These are phyloP conservation scores for Penicillium paneum DNA, from an alignment of 2,329 filamentous ascomycete genomes.

Conservation along the genomic window DNA sequence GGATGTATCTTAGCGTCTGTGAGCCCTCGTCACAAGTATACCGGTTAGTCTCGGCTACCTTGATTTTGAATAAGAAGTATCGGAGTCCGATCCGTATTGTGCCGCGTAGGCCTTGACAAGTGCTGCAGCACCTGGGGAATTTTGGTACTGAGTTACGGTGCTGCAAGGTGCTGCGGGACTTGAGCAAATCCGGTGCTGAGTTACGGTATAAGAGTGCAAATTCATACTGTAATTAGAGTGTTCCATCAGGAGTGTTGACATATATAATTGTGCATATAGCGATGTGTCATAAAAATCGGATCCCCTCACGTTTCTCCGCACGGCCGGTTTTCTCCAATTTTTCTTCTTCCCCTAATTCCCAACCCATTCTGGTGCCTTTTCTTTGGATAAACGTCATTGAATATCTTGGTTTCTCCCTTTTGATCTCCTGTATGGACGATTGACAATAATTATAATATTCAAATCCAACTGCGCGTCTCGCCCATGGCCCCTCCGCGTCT, in stretches of 20 bases:
- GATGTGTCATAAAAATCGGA: slow-evolving; percentile 4
- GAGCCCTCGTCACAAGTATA: slow-evolving; percentile 2
- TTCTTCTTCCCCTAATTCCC: background rate
- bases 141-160: no score
- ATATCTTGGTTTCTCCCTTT: background rate
- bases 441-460: background rate
- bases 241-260: background rate
- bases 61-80: slow-evolving; percentile 12
- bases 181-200: no score
- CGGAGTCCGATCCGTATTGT: slow-evolving; percentile 5
- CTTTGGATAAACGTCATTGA: background rate
- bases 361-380: background rate
- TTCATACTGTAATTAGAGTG: background rate
- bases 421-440: background rate
- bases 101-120: no score
- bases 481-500: slow-evolving; percentile 20
- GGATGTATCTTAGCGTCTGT: slow-evolving; percentile 2
- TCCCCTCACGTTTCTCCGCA: slow-evolving; percentile 8
- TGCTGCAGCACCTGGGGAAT: no score
- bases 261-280: background rate
- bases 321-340: slow-evolving; percentile 11
- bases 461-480: background rate
- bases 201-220: slow-evolving; percentile 2
- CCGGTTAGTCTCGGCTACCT: background rate
- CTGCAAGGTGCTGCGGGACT: no score